phyloP scores from a whole-genome alignment of 2,329 filamentous ascomycete genomes.

The Metarhizium rileyi region DNA sequence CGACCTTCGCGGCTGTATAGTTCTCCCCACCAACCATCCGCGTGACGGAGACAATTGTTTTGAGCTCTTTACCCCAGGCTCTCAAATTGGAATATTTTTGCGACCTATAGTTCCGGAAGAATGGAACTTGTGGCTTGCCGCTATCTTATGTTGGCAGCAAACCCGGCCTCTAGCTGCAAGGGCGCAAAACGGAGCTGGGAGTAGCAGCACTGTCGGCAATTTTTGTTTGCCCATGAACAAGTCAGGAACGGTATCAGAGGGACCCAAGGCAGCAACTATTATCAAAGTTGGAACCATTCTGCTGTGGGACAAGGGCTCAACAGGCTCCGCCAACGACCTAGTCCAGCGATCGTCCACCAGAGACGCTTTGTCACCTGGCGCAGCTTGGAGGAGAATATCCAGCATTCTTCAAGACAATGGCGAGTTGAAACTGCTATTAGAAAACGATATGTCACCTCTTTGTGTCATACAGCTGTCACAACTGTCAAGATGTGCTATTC shows the following conservation, averaged over 20 bases:
- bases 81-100: slow-evolving; percentile 50
- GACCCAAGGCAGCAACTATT: slow-evolving; percentile 47
- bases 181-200: slow-evolving; percentile 33
- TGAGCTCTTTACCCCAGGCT: slow-evolving; percentile 43
- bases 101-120: slow-evolving; percentile 56
- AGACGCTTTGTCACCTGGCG: slow-evolving; percentile 42
- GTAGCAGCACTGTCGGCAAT: slow-evolving; percentile 21
- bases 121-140: slow-evolving; percentile 71
- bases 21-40: slow-evolving; percentile 44
- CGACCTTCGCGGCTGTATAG: slow-evolving; percentile 64
- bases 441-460: slow-evolving; percentile 71
- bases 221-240: slow-evolving; percentile 34
- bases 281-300: slow-evolving; percentile 93
- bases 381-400: slow-evolving; percentile 77
- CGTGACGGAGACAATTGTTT: slow-evolving; percentile 39
- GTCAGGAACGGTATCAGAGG: slow-evolving; percentile 25
- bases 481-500: slow-evolving; percentile 79
- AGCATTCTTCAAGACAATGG: slow-evolving; percentile 93
- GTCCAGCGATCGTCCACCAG: slow-evolving; percentile 48
- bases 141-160: slow-evolving; percentile 73
- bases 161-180: slow-evolving; percentile 51
- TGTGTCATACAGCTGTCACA: slow-evolving; percentile 81
- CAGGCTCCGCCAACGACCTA: slow-evolving; percentile 44
- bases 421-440: slow-evolving; percentile 81
- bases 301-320: slow-evolving; percentile 73